A percentile compares a stretch with the other conserved stretches of the same genome.
phyloP scores from a whole-genome alignment of 176 grass and related monocot species.

The sorghum (Sorghum bicolor) region DNA sequence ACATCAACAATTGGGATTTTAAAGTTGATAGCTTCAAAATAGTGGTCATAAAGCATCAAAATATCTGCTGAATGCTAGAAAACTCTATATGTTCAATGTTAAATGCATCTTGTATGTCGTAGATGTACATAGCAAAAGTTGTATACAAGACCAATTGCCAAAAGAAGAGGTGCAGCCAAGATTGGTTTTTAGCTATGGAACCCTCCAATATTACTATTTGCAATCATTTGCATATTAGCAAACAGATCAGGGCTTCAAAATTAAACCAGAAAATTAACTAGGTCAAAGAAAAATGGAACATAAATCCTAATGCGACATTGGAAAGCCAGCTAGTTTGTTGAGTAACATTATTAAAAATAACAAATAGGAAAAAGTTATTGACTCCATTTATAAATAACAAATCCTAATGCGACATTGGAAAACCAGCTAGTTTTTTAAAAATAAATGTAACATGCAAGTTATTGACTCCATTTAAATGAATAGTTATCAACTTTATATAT shows the following conservation, averaged over 20 bases:
- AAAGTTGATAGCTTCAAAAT: background rate
- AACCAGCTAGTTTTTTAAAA: background rate
- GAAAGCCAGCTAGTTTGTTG: background rate
- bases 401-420: too few relatives aligned
- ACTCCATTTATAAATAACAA: too few relatives aligned
- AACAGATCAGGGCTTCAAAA: background rate
- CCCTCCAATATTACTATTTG: background rate
- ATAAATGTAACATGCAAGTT: background rate
- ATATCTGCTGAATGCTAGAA: background rate
- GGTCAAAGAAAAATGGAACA: background rate
- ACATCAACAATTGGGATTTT: background rate
- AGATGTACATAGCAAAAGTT: background rate
- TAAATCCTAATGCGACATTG: background rate
- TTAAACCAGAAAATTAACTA: background rate
- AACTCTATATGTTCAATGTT: background rate
- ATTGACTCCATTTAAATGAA: background rate
- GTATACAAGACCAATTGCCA: background rate
- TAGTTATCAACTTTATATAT: background rate
- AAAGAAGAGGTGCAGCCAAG: background rate
- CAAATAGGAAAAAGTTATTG: background rate
- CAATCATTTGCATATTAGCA: background rate
- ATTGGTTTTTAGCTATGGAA: background rate
- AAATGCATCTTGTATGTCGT: background rate
- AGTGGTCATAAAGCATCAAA: background rate
- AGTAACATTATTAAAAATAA: background rate